These are phyloP conservation scores for Colletotrichum abscissum DNA, from an alignment of 2,329 filamentous ascomycete genomes.

Conservation along the genomic window DNA sequence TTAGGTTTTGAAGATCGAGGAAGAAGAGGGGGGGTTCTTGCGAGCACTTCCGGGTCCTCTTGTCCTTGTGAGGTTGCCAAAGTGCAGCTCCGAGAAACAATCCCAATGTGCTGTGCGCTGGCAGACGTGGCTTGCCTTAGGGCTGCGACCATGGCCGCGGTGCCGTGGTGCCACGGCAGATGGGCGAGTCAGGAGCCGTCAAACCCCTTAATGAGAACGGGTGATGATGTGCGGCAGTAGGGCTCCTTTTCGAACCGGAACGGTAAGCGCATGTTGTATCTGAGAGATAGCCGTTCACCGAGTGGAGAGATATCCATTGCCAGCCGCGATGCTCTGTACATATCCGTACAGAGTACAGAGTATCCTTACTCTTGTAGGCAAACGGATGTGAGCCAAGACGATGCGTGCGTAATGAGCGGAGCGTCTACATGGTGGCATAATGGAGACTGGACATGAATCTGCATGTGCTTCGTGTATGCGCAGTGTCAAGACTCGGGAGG, in stretches of 20 bases:
- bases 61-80: not conserved
- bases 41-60: not conserved
- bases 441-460: not conserved
- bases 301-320: not conserved
- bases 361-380: not conserved
- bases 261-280: not conserved
- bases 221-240: not conserved
- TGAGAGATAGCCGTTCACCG: not conserved
- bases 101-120: constrained; percentile 19
- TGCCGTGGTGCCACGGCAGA: not conserved
- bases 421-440: not conserved
- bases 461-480: not conserved
- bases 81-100: not conserved
- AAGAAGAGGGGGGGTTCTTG: not conserved
- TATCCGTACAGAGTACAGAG: not conserved
- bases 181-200: constrained; percentile 26
- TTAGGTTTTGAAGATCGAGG: not conserved
- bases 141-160: constrained; percentile 21
- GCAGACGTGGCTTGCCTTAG: constrained; percentile 35
- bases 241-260: not conserved
- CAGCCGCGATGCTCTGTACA: not conserved
- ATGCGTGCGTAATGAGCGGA: constrained; percentile 20
- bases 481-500: not conserved
- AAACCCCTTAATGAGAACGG: constrained; percentile 5
- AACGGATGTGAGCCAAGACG: constrained; percentile 1